phyloP scores from a whole-genome alignment of 169 alveolate genomes.

The Fabrea salina region DNA sequence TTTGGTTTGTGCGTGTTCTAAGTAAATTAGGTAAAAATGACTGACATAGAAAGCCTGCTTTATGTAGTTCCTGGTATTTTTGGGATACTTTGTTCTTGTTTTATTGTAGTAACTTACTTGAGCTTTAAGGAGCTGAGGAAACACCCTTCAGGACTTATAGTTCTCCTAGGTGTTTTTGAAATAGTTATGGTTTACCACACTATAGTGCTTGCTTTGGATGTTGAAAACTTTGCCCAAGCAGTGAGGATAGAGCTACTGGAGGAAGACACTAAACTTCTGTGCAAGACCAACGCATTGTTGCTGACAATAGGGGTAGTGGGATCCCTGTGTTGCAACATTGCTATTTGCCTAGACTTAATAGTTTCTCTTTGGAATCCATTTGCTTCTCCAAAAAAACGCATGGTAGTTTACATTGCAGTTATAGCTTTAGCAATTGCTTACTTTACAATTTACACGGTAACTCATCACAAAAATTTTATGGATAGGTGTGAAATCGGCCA shows the following conservation, averaged over 20 bases:
- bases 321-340: constrained; percentile 9
- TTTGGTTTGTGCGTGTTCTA: too few relatives aligned
- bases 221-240: background rate
- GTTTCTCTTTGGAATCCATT: constrained; percentile 10
- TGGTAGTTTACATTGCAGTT: background rate
- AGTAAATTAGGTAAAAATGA: too few relatives aligned
- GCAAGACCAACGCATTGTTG: background rate
- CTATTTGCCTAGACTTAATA: background rate
- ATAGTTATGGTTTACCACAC: constrained; percentile 5
- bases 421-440: background rate
- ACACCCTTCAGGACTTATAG: constrained; percentile 18
- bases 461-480: background rate
- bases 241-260: background rate
- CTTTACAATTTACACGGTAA: background rate
- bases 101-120: background rate
- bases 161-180: background rate
- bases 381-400: background rate
- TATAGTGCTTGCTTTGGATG: background rate
- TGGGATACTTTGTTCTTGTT: background rate
- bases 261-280: background rate
- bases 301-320: background rate
- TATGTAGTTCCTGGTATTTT: too few relatives aligned
- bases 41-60: too few relatives aligned
- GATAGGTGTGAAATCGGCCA: background rate
- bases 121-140: background rate